Evolutionary conservation across 306 rosid species (phyloP).

Genomic region (Begonia masoniana): DNA sequence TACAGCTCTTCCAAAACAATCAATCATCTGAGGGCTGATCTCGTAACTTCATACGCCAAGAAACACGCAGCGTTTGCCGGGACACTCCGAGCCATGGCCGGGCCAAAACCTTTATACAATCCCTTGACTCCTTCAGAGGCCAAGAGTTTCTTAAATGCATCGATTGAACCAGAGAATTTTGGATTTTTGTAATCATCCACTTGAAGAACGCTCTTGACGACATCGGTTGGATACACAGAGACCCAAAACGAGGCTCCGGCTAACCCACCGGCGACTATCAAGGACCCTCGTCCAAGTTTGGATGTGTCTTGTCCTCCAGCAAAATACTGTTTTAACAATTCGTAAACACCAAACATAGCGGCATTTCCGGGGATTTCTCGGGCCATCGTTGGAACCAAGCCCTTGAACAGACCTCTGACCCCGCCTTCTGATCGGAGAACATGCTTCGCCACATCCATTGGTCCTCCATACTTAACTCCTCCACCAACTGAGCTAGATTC

Average conservation of each 20-base stretch:
- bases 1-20: not conserved
- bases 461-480: constrained; percentile 83
- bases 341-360: constrained; percentile 85
- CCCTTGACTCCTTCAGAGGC: constrained; percentile 73
- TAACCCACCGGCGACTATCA: constrained; percentile 75
- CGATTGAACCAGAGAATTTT: constrained; percentile 59
- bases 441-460: constrained; percentile 81
- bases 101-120: constrained; percentile 90
- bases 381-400: constrained; percentile 76
- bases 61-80: constrained; percentile 97
- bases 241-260: constrained; percentile 87
- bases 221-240: constrained; percentile 78
- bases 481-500: constrained; percentile 35
- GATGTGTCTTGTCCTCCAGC: constrained; percentile 88
- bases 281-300: constrained; percentile 65
- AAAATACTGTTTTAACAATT: constrained; percentile 47
- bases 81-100: constrained; percentile 81
- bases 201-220: constrained; percentile 83
- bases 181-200: constrained; percentile 83
- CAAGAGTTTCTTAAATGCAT: constrained; percentile 62
- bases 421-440: constrained; percentile 88
- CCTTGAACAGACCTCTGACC: constrained; percentile 73
- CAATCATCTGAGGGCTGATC: constrained; percentile 63
- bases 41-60: constrained; percentile 87
- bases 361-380: constrained; percentile 97